Percentiles rank a stretch among this genome's conserved stretches.
These are phyloP conservation scores for Agrocybe chaxingu DNA, from an alignment of 768 basidiomycete genomes.

Conservation along the genomic window DNA sequence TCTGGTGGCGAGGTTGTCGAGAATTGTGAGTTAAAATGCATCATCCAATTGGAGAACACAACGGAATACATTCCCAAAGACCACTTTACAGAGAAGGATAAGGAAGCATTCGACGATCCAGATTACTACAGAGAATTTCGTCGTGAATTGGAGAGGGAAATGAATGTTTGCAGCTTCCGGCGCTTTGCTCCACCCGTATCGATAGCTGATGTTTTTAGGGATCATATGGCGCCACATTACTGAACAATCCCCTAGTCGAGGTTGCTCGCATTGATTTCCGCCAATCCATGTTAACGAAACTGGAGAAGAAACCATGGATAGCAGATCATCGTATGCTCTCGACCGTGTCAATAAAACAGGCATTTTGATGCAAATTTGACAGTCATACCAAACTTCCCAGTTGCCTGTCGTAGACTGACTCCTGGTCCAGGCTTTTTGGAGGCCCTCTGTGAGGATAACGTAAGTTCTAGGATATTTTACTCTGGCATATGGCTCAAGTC, in stretches of 20 bases:
- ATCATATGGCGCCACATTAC: conserved; percentile 38
- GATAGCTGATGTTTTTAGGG: not conserved
- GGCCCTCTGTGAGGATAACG: conserved; percentile 61
- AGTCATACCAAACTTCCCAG: conserved; percentile 61
- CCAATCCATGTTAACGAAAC: conserved; percentile 43
- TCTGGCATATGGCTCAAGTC: not conserved
- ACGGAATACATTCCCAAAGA: conserved; percentile 24
- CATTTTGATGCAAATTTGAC: not conserved
- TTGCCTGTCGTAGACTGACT: conserved; percentile 61
- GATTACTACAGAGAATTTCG: conserved; percentile 46
- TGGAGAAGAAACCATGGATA: conserved; percentile 59
- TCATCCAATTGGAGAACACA: not conserved
- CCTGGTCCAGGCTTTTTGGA: conserved; percentile 69
- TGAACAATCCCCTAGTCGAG: conserved; percentile 34
- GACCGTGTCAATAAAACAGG: not conserved
- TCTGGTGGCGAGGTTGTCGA: conserved; percentile 32
- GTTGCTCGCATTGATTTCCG: conserved; percentile 33
- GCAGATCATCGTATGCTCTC: conserved; percentile 44
- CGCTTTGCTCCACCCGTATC: not conserved
- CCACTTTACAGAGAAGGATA: conserved; percentile 49
- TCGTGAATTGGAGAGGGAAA: conserved; percentile 40
- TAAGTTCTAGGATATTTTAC: conserved; percentile 17
- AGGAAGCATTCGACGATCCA: conserved; percentile 44
- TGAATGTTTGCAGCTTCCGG: conserved; percentile 36
- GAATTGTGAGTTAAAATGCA: conserved; percentile 36